phyloP scores from a whole-genome alignment of 495 filamentous ascomycete species.

The Neurospora sp. region DNA sequence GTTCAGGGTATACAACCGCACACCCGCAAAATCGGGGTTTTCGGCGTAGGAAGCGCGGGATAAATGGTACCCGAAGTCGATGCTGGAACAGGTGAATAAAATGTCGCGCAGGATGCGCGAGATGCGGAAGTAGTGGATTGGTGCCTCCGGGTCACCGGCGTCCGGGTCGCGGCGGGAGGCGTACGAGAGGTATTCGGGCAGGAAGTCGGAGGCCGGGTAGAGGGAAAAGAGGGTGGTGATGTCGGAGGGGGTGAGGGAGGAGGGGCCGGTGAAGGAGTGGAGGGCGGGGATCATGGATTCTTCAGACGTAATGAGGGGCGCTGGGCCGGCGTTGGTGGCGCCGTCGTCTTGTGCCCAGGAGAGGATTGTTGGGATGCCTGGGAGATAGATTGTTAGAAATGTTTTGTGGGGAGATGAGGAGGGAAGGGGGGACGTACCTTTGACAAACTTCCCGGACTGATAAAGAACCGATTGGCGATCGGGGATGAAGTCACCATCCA shows the following conservation, averaged over 20 bases:
- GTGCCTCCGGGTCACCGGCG: constrained; percentile 7
- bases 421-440: background rate
- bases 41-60: background rate
- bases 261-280: background rate
- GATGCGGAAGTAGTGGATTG: constrained; percentile 20
- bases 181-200: constrained; percentile 10
- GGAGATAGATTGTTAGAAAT: background rate
- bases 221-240: constrained; percentile 12
- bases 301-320: constrained; percentile 5
- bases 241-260: constrained; percentile 8
- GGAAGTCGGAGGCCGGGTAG: constrained; percentile 17
- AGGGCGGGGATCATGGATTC: constrained; percentile 12
- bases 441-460: constrained; percentile 17
- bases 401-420: background rate
- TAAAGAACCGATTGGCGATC: constrained; percentile 14
- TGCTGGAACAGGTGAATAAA: constrained; percentile 21
- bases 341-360: constrained; percentile 25
- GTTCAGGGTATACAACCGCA: constrained; percentile 18
- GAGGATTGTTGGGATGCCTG: constrained; percentile 21
- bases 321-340: constrained; percentile 12
- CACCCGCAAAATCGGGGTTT: constrained; percentile 5
- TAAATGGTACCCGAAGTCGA: constrained; percentile 20
- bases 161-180: constrained; percentile 3
- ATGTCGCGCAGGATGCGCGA: constrained; percentile 21
- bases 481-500: constrained; percentile 22